Conservation (phyloP, 1,139 yeast genomes). For the Nakaseomyces kungkrabaensis region DNA sequence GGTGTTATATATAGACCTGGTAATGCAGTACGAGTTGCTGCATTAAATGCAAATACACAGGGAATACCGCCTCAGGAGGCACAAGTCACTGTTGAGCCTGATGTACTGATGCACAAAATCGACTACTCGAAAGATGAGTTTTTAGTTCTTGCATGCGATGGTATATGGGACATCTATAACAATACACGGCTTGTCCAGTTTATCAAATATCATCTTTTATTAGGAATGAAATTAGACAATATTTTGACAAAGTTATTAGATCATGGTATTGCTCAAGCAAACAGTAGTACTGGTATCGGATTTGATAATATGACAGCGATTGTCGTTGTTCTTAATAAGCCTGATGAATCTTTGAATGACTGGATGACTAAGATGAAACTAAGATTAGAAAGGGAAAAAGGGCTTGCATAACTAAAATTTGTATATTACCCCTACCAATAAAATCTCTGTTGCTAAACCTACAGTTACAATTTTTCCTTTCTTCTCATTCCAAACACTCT, state of each 20-base stretch:
- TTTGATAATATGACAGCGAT: constrained; percentile 73
- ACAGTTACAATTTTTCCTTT: too few species aligned
- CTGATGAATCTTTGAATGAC: constrained; percentile 36
- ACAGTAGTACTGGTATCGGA: constrained; percentile 66
- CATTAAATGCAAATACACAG: constrained; percentile 7
- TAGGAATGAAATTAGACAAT: constrained; percentile 50
- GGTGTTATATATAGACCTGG: constrained; percentile 32
- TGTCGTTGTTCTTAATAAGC: constrained; percentile 48
- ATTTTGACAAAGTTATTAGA: constrained; percentile 52
- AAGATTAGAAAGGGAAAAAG: constrained; percentile 41
- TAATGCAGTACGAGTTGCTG: constrained; percentile 4
- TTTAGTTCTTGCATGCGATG: constrained; percentile 63
- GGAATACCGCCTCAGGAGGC: constrained; percentile 32
- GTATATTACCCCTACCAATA: background rate
- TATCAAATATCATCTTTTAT: constrained; percentile 47
- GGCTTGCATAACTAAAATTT: constrained; percentile 5
- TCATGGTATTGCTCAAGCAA: constrained; percentile 63
- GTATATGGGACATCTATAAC: constrained; percentile 71
- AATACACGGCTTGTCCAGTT: constrained; percentile 44
- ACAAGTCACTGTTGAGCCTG: constrained; percentile 61
- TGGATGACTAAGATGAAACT: constrained; percentile 51
- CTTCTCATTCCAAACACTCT: too few species aligned
- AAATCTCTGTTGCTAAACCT: background rate
- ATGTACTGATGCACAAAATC: constrained; percentile 42
- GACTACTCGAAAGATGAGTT: constrained; percentile 51